Conservation (phyloP, 805 yeast species). For the Priceomyces castillae region DNA sequence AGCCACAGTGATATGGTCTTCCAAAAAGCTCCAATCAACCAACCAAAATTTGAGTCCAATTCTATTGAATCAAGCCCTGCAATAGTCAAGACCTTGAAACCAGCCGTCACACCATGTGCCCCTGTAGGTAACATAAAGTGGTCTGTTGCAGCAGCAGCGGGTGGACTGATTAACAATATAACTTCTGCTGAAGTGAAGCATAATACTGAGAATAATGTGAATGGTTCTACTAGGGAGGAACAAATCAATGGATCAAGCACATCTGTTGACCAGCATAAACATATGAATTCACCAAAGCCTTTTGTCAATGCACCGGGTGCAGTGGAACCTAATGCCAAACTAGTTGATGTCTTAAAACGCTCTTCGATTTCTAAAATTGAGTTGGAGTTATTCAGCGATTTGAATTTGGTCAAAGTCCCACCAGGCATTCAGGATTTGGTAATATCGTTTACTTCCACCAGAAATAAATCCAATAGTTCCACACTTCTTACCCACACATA, state of each 20-base stretch:
- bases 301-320: background rate
- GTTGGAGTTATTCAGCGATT: slow-evolving; percentile 33
- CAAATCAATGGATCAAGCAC: background rate
- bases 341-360: slow-evolving; percentile 27
- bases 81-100: slow-evolving; percentile 46
- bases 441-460: slow-evolving; percentile 35
- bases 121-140: slow-evolving; percentile 56
- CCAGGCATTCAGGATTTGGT: slow-evolving; percentile 44
- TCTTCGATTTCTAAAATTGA: slow-evolving; percentile 32
- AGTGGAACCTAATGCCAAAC: slow-evolving; percentile 7
- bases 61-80: slow-evolving; percentile 37
- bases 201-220: background rate
- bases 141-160: slow-evolving; percentile 49
- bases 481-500: slow-evolving; percentile 24
- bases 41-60: slow-evolving; percentile 2
- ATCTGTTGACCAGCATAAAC: background rate
- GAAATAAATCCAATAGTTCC: slow-evolving; percentile 21
- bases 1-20: background rate
- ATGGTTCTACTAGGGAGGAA: background rate
- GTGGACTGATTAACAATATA: slow-evolving; percentile 6
- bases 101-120: slow-evolving; percentile 53
- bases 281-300: background rate
- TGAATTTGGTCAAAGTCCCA: slow-evolving; percentile 32
- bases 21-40: background rate
- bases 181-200: slow-evolving; percentile 2